Evolutionary conservation across 176 grass and related monocot species (phyloP).

Genomic region (Aechmea fasciata): DNA sequence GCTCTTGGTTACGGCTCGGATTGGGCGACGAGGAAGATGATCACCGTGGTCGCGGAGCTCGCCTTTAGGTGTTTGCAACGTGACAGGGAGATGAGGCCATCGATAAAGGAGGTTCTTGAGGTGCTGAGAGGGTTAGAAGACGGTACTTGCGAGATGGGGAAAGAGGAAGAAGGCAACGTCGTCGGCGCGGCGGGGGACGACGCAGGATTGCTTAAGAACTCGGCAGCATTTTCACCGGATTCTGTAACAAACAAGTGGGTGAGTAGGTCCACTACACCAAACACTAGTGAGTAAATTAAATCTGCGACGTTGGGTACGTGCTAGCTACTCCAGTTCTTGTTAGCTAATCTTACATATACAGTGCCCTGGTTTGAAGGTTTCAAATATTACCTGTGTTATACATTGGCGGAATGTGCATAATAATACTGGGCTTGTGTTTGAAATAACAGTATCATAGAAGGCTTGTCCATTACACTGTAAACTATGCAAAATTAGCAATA

Average conservation of each 20-base stretch:
- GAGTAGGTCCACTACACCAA: constrained; percentile 22
- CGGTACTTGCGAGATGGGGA: background rate
- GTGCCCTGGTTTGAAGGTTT: too few relatives aligned
- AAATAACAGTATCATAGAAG: too few relatives aligned
- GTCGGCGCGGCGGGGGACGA: constrained; percentile 1
- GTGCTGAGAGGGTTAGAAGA: constrained; percentile 18
- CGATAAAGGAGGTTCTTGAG: constrained; percentile 24
- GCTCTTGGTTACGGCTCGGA: constrained; percentile 16
- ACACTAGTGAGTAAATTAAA: too few relatives aligned
- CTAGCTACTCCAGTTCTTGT: too few relatives aligned
- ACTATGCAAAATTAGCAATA: too few relatives aligned
- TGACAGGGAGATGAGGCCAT: constrained; percentile 40
- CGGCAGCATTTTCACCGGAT: constrained; percentile 26
- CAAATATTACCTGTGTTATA: too few relatives aligned
- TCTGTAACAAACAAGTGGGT: constrained; percentile 29
- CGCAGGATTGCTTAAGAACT: constrained; percentile 12
- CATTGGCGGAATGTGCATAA: too few relatives aligned
- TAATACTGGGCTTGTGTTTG: too few relatives aligned
- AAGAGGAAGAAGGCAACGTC: background rate
- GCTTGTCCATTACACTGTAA: too few relatives aligned
- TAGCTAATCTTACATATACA: too few relatives aligned
- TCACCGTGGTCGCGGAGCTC: constrained; percentile 30
- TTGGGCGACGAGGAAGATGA: constrained; percentile 14
- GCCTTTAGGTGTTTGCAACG: constrained; percentile 46
- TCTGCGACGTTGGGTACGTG: too few relatives aligned